A percentile compares a stretch with the other conserved stretches of the same genome.
These are phyloP conservation scores for Fusarium lateritium DNA, from an alignment of 2,329 filamentous ascomycete genomes.

Conservation along the genomic window DNA sequence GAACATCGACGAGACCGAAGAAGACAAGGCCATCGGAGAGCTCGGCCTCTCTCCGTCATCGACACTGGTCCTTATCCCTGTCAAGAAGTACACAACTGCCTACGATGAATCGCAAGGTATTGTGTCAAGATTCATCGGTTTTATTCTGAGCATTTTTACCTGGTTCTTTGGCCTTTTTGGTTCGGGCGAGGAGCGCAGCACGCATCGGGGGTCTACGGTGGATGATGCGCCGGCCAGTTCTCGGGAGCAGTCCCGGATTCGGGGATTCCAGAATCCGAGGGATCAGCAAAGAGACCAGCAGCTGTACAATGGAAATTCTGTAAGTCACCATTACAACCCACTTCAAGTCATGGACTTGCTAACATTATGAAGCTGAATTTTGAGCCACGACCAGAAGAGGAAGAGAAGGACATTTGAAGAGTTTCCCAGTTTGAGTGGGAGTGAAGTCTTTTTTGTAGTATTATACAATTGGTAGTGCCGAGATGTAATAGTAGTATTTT, in stretches of 20 bases:
- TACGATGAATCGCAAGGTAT: slow-evolving; percentile 55
- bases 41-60: slow-evolving; percentile 84
- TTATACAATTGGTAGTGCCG: slow-evolving; percentile 50
- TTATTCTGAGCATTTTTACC: slow-evolving; percentile 54
- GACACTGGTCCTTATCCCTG: slow-evolving; percentile 85
- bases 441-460: slow-evolving; percentile 48
- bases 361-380: slow-evolving; percentile 72
- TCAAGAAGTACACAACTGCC: slow-evolving; percentile 64
- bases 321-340: slow-evolving; percentile 59
- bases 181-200: slow-evolving; percentile 35
- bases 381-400: slow-evolving; percentile 74
- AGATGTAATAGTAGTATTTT: slow-evolving; percentile 45
- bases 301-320: slow-evolving; percentile 93
- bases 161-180: slow-evolving; percentile 56
- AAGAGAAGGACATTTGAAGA: slow-evolving; percentile 57
- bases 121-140: slow-evolving; percentile 50
- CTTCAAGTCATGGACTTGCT: slow-evolving; percentile 40
- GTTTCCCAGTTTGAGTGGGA: slow-evolving; percentile 46
- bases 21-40: slow-evolving; percentile 75
- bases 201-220: slow-evolving; percentile 4
- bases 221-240: slow-evolving; percentile 29
- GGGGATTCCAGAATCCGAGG: slow-evolving; percentile 61
- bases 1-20: slow-evolving; percentile 81
- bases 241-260: slow-evolving; percentile 48
- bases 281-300: slow-evolving; percentile 73